Base-by-base conservation (phyloP, 306 rosid genomes). In the Prunus dulcis region DNA sequence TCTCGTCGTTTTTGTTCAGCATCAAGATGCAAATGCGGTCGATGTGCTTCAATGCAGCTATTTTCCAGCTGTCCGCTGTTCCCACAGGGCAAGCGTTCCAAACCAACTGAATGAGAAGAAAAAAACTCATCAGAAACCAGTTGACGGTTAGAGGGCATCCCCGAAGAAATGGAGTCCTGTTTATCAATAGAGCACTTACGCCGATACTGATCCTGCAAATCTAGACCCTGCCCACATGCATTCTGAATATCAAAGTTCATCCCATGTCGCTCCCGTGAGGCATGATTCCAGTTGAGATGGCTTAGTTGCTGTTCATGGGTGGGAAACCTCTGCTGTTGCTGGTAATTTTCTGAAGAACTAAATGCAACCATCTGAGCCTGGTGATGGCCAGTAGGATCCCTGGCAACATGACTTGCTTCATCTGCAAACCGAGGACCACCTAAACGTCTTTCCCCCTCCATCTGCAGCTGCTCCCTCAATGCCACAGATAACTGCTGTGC, bases 371-470 rank as follows among this genome's bases (percentile, higher is more conserved):
- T 66, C 50, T 78, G 86, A 67, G 89, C 81, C 75, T 80, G 72
- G 71, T 84, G 91, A 79, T 81, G 87, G 67, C 78, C 57, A 72
- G 87, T 72, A 64, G 87, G 82, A 82, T 84, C 85, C 80, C 89
- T 87, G 19, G 69, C 75, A 78, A 90, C 75, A 30, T 82, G 89
- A 60, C 85, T 83, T n/a, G 86, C 67, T 74, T 87, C 95, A 82
- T 86, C 84, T 11, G 73, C 74, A 45, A 87, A 52, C 86, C 88
- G 78, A 9, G 85, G 72, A 74, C 83, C 83, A 72, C 88, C 89
- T 52, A 74, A 65, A 81, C 69, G 90, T 67, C 92, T 86, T 80
- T 90, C 90, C 64, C 80, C 89, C 41, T 88, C 95, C 81, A 86
- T 77, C n/a, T 87, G 89, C 69, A 81, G 57, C 78, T 86, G 88